Conservation (phyloP, 495 filamentous ascomycete species). For the Eremomyces bilateralis region DNA sequence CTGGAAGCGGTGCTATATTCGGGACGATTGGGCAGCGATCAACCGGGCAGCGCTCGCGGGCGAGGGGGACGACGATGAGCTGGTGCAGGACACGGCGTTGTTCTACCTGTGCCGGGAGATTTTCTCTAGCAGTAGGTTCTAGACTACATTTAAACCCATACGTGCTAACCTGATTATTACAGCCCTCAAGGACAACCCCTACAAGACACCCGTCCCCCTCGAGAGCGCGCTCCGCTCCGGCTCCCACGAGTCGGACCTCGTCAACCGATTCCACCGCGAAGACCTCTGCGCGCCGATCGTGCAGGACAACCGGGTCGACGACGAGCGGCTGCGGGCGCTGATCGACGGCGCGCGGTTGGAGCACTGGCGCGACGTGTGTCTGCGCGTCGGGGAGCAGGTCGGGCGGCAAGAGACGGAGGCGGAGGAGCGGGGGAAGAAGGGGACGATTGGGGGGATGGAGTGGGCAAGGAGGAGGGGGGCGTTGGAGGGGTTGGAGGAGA, state of each 20-base stretch:
- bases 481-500: too few species aligned
- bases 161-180: background rate
- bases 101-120: constrained; percentile 28
- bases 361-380: too few species aligned
- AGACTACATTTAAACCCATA: background rate
- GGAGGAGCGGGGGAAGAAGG: too few species aligned
- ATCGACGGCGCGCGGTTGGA: constrained; percentile 14
- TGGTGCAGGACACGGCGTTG: constrained; percentile 26
- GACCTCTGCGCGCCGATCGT: constrained; percentile 15
- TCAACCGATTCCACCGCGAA: constrained; percentile 10
- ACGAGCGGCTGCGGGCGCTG: constrained; percentile 12
- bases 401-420: too few species aligned
- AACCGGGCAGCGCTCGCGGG: constrained; percentile 31
- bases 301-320: constrained; percentile 16
- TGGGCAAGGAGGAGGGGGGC: too few species aligned
- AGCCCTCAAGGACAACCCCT: constrained; percentile 6
- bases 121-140: constrained; percentile 23
- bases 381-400: too few species aligned
- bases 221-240: constrained; percentile 14
- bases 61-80: constrained; percentile 24
- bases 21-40: constrained; percentile 51
- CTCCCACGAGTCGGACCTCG: constrained; percentile 10
- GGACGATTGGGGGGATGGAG: too few species aligned
- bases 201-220: constrained; percentile 11
- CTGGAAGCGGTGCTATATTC: constrained; percentile 63